These are phyloP conservation scores for Theobroma cacao DNA, from an alignment of 345 rosid species.

Conservation along the genomic window DNA sequence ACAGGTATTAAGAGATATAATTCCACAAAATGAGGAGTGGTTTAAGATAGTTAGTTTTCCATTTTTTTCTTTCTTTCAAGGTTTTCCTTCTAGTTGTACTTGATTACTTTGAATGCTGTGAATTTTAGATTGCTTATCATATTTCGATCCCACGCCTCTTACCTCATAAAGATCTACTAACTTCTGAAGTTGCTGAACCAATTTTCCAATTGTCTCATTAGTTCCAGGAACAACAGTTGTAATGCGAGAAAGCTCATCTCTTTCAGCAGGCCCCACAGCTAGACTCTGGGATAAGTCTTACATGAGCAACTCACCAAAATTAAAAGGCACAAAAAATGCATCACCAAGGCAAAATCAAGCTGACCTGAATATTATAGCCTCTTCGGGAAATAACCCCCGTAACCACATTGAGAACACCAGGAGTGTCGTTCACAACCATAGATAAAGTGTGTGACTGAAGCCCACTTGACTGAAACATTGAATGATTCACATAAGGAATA, in stretches of 20 bases:
- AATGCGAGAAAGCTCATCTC: slow-evolving; percentile 63
- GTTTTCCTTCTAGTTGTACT: background rate
- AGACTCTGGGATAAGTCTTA: slow-evolving; percentile 45
- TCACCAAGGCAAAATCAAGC: background rate
- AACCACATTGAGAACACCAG: slow-evolving; percentile 86
- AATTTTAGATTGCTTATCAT: background rate
- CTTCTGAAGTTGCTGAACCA: slow-evolving; percentile 69
- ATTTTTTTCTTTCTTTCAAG: background rate
- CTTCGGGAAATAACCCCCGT: slow-evolving; percentile 84
- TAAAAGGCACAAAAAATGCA: background rate
- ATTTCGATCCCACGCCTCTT: slow-evolving; percentile 4
- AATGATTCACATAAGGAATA: background rate
- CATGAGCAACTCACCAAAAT: background rate
- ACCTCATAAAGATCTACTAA: slow-evolving; percentile 70
- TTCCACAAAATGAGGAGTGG: background rate
- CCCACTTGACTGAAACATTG: slow-evolving; percentile 61
- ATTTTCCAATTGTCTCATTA: slow-evolving; percentile 61
- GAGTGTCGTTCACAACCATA: slow-evolving; percentile 68
- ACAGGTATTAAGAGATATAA: background rate
- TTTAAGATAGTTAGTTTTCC: background rate
- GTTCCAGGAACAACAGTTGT: slow-evolving; percentile 79
- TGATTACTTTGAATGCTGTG: background rate
- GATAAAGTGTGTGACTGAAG: slow-evolving; percentile 81
- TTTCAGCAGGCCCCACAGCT: slow-evolving; percentile 72
- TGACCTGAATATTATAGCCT: slow-evolving; percentile 90